Conservation (phyloP, 2,329 filamentous ascomycete genomes). For the Hypoxylon sp. region DNA sequence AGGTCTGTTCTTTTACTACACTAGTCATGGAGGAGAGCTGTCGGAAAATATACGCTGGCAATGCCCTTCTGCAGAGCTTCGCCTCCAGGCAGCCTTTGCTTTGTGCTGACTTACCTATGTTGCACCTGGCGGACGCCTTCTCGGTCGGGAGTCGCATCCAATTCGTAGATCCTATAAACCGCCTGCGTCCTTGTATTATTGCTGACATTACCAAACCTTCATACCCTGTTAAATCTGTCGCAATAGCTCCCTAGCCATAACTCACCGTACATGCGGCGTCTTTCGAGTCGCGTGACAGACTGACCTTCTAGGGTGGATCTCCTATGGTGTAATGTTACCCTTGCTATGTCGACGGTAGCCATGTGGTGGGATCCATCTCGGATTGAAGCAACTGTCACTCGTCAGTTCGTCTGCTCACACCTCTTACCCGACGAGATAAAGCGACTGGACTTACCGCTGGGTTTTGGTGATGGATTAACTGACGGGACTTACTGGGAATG, state of each 20-base stretch:
- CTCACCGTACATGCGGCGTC: slow-evolving; percentile 28
- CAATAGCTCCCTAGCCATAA: slow-evolving; percentile 30
- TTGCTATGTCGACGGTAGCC: slow-evolving; percentile 47
- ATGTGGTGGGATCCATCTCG: slow-evolving; percentile 81
- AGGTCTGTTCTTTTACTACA: slow-evolving; percentile 37
- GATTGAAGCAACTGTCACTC: slow-evolving; percentile 78
- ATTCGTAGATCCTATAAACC: slow-evolving; percentile 43
- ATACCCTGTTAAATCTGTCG: slow-evolving; percentile 24
- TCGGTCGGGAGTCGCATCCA: slow-evolving; percentile 38
- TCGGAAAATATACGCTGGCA: slow-evolving; percentile 32
- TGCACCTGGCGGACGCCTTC: slow-evolving; percentile 38
- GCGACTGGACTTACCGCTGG: slow-evolving; percentile 73
- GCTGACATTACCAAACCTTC: slow-evolving; percentile 38
- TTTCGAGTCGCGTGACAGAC: slow-evolving; percentile 32
- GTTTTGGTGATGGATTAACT: slow-evolving; percentile 77
- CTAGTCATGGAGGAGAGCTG: slow-evolving; percentile 29
- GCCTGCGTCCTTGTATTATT: slow-evolving; percentile 27
- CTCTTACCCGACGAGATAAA: slow-evolving; percentile 74
- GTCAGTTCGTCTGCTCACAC: slow-evolving; percentile 75
- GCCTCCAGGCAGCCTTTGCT: slow-evolving; percentile 35
- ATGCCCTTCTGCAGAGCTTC: slow-evolving; percentile 35
- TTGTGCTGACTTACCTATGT: slow-evolving; percentile 43
- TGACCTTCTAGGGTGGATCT: slow-evolving; percentile 43
- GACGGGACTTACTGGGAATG: slow-evolving; percentile 84
- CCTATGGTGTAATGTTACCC: slow-evolving; percentile 49